Conservation (phyloP, 768 basidiomycete species). For the Boletus rufocinnamomeus region DNA sequence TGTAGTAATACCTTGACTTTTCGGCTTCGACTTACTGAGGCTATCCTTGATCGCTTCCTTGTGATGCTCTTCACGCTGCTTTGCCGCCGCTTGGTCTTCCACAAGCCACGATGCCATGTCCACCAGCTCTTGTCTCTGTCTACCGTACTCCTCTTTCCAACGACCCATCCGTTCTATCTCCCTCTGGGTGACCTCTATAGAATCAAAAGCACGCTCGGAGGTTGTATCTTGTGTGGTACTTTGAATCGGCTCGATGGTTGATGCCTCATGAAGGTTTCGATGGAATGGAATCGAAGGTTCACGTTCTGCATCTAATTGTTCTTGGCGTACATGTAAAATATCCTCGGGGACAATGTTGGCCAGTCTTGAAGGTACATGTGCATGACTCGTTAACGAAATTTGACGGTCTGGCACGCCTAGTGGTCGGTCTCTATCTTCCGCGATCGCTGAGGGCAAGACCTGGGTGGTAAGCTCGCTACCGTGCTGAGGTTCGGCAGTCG, state of each 20-base stretch:
- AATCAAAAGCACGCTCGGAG: constrained; percentile 50
- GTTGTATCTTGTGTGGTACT: constrained; percentile 50
- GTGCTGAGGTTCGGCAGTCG: neutral
- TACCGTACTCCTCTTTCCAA: constrained; percentile 55
- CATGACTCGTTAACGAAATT: neutral
- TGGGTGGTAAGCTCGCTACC: neutral
- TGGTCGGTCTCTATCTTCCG: neutral
- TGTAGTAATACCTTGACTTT: neutral
- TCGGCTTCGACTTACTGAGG: constrained; percentile 45
- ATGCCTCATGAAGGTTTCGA: constrained; percentile 25
- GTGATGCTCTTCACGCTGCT: neutral
- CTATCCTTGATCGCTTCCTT: constrained; percentile 46
- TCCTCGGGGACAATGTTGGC: constrained; percentile 40
- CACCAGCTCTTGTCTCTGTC: constrained; percentile 50
- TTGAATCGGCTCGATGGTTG: constrained; percentile 32
- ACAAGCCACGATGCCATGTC: constrained; percentile 59
- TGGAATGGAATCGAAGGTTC: constrained; percentile 20
- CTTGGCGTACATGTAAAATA: constrained; percentile 45
- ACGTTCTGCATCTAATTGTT: constrained; percentile 54
- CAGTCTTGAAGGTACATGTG: constrained; percentile 27
- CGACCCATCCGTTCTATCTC: constrained; percentile 43
- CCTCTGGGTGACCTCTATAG: constrained; percentile 31
- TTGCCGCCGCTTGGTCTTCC: constrained; percentile 35
- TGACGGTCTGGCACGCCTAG: neutral
- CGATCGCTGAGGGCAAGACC: neutral